Base-by-base conservation (phyloP, 2,329 filamentous ascomycete genomes). In the Trichoderma aggressivum region DNA sequence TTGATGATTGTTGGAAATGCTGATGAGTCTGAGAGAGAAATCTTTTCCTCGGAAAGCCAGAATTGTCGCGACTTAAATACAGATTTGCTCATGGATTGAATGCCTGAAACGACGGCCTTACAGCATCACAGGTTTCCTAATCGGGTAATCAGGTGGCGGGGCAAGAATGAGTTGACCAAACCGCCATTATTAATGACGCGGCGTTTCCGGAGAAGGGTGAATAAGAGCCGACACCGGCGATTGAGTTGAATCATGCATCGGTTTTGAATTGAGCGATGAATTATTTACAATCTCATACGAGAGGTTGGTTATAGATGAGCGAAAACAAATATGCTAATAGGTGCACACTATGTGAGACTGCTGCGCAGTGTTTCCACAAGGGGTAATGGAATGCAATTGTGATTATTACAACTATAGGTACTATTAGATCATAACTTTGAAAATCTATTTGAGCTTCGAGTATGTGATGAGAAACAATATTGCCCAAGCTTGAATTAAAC, bases 71-170 rank as follows among this genome's bases (percentile, higher is more conserved):
- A 68, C 56, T 71, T 72, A 72, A 50, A 72, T 72, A 72, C 70
- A 72, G 24, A 58, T 70, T 58, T 72, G 66, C 66, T 36, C 21
- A 30, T 26, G 24, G 7, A 65, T 36, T 72, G 43, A 72, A 72
- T 72, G 70, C 70, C 70, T 72, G 70, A 72, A 72, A 72, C 70
- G 70, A 72, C 70, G 66, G 70, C 70, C 70, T 72, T 67, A 71
- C 24, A 62, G 21, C 64, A 71, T 71, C 70, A 71, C 70, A 50
- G 65, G 32, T 69, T 71, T 67, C 70, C 62, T 61, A 66, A 71
- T 71, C 55, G 61, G 69, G 69, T 39, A 61, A 53, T 66, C 60
- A 28, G 53, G 69, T 36, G 61, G 69, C 56, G 61, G 69, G 69
- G 39, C 21, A 53, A 5, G 32, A 50, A 58, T 18, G 67, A 70